Evolutionary conservation across 2,329 filamentous ascomycete genomes (phyloP), one percentile per base, ranked within the genome.

Genomic region (Penicillium sp.): DNA sequence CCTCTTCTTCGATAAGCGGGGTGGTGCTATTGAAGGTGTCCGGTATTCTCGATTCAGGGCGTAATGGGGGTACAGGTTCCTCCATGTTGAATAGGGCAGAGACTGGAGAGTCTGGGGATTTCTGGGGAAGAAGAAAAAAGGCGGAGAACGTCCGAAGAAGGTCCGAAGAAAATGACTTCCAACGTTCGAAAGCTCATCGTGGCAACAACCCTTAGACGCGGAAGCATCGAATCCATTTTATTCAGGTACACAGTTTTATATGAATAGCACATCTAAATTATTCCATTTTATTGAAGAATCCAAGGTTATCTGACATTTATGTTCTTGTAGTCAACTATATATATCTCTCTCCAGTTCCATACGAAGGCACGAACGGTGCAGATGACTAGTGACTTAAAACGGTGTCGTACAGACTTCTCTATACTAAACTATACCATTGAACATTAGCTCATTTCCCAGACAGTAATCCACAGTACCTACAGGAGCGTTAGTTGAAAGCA

Each of bases 1-100:
- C 59, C 44, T 66, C 64, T 49, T 64, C 64, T 41, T 65, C 64
- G 17, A 65, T 62, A 10, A 62, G 22, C 5, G 60, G 55, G 11
- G 50, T 38, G 25, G 25, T 17, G n/a, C 25, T 40, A 17, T 40
- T 38, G 42, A 63, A 62, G 16, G 54, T 38, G 12, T 63, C 62
- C 1, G 56, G 14, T 1, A 65, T 46, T 28, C 57, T 43, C 25
- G 46, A 49, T 40, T 49, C 46, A 30, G n/a, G 46, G 5, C 40
- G 40, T 26, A 61, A 55, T 36, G 57, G 12, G 4, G 56, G 50
- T 2, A 60, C 55, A 25, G 55, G 57, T 17, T 63, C 59, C 19
- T 60, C 59, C 61, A 64, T 64, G 14, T n/a, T 55, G 40, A 0
- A 14, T 40, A 17, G 4, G 9, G 11, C 11, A 30, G 33, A 38